Evolutionary conservation across 208 protist species (phyloP).

Genomic region (Porcisia deanei): DNA sequence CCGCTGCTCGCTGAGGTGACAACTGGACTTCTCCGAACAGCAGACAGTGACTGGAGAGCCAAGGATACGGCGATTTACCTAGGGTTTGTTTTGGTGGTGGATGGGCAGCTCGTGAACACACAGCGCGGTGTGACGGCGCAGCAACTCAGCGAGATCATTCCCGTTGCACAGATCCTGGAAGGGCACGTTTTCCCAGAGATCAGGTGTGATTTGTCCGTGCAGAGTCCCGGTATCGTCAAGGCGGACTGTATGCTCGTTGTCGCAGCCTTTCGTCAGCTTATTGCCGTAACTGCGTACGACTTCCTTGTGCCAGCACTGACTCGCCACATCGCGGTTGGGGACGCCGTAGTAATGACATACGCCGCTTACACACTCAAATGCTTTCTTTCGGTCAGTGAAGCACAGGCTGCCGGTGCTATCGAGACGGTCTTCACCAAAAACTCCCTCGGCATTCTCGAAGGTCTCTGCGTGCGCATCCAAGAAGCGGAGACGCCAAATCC

Average conservation of each 20-base stretch:
- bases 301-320: constrained; percentile 73
- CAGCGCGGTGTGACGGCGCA: constrained; percentile 54
- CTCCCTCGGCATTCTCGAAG: constrained; percentile 62
- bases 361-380: constrained; percentile 92
- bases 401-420: constrained; percentile 35
- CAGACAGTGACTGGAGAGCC: constrained; percentile 86
- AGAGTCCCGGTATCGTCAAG: constrained; percentile 87
- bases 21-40: constrained; percentile 55
- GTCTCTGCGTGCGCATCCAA: constrained; percentile 84
- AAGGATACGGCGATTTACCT: constrained; percentile 97
- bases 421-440: constrained; percentile 50
- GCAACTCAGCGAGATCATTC: constrained; percentile 76
- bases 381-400: constrained; percentile 72
- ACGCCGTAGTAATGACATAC: constrained; percentile 94
- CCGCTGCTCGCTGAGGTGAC: constrained; percentile 65
- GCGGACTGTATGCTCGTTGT: constrained; percentile 96
- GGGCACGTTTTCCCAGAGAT: constrained; percentile 91
- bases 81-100: constrained; percentile 88
- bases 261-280: constrained; percentile 92
- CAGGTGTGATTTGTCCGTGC: constrained; percentile 33
- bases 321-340: constrained; percentile 59
- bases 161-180: constrained; percentile 89
- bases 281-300: constrained; percentile 45
- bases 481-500: constrained; percentile 64
- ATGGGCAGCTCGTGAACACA: constrained; percentile 62